Evolutionary conservation across 768 basidiomycete genomes (phyloP).

Genomic region (Boletus patriciae): DNA sequence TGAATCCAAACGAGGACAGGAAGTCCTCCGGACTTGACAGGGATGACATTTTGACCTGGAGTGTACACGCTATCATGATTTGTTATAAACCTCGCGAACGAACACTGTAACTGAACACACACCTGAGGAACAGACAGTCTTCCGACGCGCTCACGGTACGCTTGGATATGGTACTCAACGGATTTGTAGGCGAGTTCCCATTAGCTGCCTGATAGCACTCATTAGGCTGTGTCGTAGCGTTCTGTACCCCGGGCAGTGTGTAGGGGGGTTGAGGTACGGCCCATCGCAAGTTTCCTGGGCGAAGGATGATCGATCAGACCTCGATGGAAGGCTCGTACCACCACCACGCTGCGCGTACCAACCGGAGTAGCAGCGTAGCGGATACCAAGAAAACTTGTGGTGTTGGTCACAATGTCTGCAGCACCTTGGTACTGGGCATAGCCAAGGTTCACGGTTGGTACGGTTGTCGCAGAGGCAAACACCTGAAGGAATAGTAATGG

Average conservation of each 20-base stretch:
- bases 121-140: constrained; percentile 11
- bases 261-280: background rate
- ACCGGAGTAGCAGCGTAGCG: constrained; percentile 9
- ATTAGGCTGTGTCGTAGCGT: background rate
- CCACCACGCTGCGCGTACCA: background rate
- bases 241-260: background rate
- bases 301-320: background rate
- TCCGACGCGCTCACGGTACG: background rate
- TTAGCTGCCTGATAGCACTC: background rate
- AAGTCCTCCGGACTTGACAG: constrained; percentile 1
- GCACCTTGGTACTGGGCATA: constrained; percentile 10
- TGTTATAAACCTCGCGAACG: background rate
- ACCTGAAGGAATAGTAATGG: background rate
- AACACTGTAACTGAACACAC: background rate
- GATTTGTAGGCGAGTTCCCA: background rate
- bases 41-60: background rate
- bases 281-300: constrained; percentile 8
- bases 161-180: background rate
- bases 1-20: constrained; percentile 10
- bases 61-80: background rate
- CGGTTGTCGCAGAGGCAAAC: background rate
- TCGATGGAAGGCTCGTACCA: background rate
- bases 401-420: background rate
- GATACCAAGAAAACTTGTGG: constrained; percentile 2
- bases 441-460: constrained; percentile 2